phyloP scores from a whole-genome alignment of 2,329 filamentous ascomycete species.

The Leptographium lundbergii region DNA sequence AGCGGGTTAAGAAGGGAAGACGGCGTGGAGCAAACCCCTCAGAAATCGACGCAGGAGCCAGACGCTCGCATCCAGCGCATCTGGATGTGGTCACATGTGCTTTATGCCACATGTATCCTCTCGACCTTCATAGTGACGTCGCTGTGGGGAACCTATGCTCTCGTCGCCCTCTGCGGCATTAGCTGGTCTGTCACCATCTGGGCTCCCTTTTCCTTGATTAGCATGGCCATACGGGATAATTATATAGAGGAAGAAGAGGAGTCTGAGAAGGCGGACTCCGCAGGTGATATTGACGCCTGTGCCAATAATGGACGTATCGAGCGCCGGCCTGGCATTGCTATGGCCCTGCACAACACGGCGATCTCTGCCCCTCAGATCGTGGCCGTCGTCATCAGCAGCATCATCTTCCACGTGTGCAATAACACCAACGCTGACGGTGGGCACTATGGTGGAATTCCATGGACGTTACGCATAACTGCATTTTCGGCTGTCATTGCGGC shows the following conservation, averaged over 20 bases:
- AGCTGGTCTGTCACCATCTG: neutral
- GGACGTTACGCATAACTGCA: neutral
- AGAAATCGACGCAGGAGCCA: neutral
- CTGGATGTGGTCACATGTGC: neutral
- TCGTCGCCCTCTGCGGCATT: neutral
- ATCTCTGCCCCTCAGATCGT: neutral
- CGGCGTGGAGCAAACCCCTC: neutral
- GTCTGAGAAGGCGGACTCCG: neutral
- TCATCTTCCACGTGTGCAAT: neutral
- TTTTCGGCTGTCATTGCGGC: neutral
- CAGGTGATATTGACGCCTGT: neutral
- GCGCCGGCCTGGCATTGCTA: neutral
- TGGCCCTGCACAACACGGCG: neutral
- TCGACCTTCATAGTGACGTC: neutral
- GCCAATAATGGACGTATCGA: neutral
- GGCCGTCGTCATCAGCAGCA: neutral
- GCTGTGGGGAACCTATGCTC: neutral
- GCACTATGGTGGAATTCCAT: neutral
- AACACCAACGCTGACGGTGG: neutral
- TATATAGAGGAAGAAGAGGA: neutral
- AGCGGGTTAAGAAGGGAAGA: neutral
- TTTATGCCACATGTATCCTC: neutral
- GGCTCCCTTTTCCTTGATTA: neutral
- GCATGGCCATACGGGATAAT: neutral
- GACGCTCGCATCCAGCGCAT: neutral